Base-by-base conservation (phyloP, 1,284 basidiomycete species). In the Moesziomyces sp. region DNA sequence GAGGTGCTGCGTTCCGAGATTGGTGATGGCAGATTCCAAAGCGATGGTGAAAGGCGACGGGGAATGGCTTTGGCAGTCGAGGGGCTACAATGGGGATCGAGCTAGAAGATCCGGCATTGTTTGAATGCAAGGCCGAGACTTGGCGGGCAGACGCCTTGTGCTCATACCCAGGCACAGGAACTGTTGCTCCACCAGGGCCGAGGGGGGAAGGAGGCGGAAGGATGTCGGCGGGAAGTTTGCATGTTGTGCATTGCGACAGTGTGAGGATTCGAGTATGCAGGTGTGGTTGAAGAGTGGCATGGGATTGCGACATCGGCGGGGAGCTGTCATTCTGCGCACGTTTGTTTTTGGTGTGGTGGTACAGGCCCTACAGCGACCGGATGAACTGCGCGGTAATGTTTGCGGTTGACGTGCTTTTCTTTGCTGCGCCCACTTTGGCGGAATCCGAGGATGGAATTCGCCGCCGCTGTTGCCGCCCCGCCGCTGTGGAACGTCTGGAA, bases 401-500 rank as follows among this genome's bases (percentile, higher is more conserved):
- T 46, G 44, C 24, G 47, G 33, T 46, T 46, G 45, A 23, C 23
- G 16, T 24, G 45, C 21, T 24, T 23, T 18, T 21, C 13, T 23
- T 18, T 10, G 45, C 13, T 24, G 30, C 18, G 11, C 46, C 28
- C 26, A 19, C 1, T 13, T 21, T 21, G 19, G 28, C 28, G 21
- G 38, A 40, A 40, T 40, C 28, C 47, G 33, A 49, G 21, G 21
- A 21, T 21, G 21, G 21, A 21, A 21, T 21, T 21, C 21, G 21
- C 21, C 21, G 21, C 21, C 21, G 21, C 21, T 21, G n/a, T n/a
- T n/a, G 21, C 21, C 21, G 21, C 21, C 21, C 21, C 21, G 21
- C 21, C 21, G 21, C 58, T 46, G 65, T 54, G 65, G 66, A 38
- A 63, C 56, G 28, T 69, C 66, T 69, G 60, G 66, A 69, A 69